Conservation (phyloP, 306 rosid genomes). For the Vigna mungo region DNA sequence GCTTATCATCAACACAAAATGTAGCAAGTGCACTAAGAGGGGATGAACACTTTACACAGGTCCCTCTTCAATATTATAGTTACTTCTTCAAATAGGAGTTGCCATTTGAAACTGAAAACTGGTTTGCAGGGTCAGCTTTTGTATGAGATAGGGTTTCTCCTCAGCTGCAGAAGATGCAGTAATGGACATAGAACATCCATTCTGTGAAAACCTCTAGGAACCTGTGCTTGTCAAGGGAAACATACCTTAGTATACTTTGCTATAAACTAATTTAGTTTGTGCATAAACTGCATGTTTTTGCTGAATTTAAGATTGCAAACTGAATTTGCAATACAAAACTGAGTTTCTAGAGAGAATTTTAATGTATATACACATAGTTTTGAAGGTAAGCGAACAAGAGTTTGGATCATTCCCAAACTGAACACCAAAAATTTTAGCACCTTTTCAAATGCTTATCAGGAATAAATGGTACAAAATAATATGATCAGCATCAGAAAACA, state of each 20-base stretch:
- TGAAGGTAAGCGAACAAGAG: too few relatives aligned
- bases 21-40: conserved; percentile 5
- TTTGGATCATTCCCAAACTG: too few relatives aligned
- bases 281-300: too few relatives aligned
- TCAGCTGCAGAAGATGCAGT: conserved; percentile 80
- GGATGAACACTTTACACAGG: conserved; percentile 19
- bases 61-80: conserved; percentile 3
- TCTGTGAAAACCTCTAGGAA: conserved; percentile 84
- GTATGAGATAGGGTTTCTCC: conserved; percentile 50
- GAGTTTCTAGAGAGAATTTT: too few relatives aligned
- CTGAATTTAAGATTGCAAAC: too few relatives aligned
- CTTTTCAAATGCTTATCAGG: neutral
- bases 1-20: conserved; percentile 30
- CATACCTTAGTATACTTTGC: neutral
- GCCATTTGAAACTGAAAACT: conserved; percentile 38
- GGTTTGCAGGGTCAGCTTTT: conserved; percentile 49
- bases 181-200: conserved; percentile 88
- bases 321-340: too few relatives aligned
- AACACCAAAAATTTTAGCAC: neutral
- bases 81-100: conserved; percentile 2
- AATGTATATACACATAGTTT: too few relatives aligned
- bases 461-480: neutral
- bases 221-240: conserved; percentile 52
- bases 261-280: neutral
- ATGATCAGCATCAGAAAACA: neutral